Evolutionary conservation across 2,329 filamentous ascomycete genomes (phyloP).

Genomic region (Beauveria caledonica): DNA sequence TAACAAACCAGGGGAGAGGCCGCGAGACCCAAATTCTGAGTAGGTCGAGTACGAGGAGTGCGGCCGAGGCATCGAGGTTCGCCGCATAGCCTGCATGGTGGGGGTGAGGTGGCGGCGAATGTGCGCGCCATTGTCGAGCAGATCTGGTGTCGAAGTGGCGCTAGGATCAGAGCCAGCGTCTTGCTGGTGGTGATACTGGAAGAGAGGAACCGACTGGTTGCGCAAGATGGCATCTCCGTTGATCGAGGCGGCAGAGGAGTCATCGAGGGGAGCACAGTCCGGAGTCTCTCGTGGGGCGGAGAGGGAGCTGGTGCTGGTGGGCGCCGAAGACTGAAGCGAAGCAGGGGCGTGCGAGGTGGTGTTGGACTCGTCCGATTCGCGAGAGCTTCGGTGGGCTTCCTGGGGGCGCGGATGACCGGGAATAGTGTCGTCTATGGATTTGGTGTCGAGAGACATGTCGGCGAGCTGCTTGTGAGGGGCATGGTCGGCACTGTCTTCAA

Average conservation of each 20-base stretch:
- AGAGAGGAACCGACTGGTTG: conserved; percentile 42
- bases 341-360: conserved; percentile 39
- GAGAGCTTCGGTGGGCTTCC: conserved; percentile 38
- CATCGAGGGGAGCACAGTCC: conserved; percentile 36
- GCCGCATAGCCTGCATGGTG: conserved; percentile 43
- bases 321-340: conserved; percentile 44
- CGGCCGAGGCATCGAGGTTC: conserved; percentile 58
- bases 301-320: conserved; percentile 49
- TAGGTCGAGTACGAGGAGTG: conserved; percentile 67
- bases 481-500: conserved; percentile 33
- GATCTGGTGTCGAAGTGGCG: conserved; percentile 42
- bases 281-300: conserved; percentile 41
- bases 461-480: neutral
- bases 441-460: neutral
- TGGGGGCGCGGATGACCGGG: conserved; percentile 25
- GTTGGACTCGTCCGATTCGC: conserved; percentile 43
- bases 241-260: conserved; percentile 43
- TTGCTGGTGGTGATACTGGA: conserved; percentile 57
- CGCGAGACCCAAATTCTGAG: conserved; percentile 59
- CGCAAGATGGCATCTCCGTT: conserved; percentile 35
- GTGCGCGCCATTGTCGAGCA: conserved; percentile 40
- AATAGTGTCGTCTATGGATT: conserved; percentile 21
- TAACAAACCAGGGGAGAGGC: conserved; percentile 48
- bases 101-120: conserved; percentile 57
- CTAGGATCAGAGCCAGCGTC: conserved; percentile 35